Evolutionary conservation across 331 rosid species (phyloP), one percentile per base, ranked within the genome.

Genomic region (Spiraea crenata): DNA sequence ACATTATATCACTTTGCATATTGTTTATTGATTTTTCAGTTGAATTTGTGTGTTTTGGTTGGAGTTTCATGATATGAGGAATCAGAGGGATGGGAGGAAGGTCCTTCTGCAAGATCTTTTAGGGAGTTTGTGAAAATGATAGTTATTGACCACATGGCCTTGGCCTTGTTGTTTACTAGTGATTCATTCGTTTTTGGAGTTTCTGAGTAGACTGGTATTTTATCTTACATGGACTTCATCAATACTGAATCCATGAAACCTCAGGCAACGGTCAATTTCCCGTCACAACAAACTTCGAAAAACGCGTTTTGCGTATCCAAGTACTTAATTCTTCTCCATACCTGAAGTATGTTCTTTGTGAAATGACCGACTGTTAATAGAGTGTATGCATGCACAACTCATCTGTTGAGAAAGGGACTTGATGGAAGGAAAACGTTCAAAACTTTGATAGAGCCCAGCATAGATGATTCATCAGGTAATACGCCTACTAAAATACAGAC

Each of bases 201-300:
- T 16, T 52, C 9, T 19, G 40, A 68, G 25, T 19, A 14, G n/a
- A 41, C 48, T 25, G 3, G 3, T 60, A 31, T 38, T 60, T 16
- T 35, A 62, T 15, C 50, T 41, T 40, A 40, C 67, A 62, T 17
- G 2, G 48, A 60, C 11, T 14, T 7, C 19, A 25, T 25, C 31
- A 25, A n/a, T n/a, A 15, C 17, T 4, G 19, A 14, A 14, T 49
- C 57, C 57, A n/a, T 7, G 34, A n/a, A 51, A 52, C 31, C 31
- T n/a, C 57, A 52, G 17, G 10, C 57, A 52, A 9, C 4, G 19
- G 34, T 52, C 13, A 3, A n/a, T n/a, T n/a, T n/a, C n/a, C n/a
- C n/a, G n/a, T n/a, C n/a, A n/a, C n/a, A n/a, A 35, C 35, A 49
- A 31, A 66, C 57, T 35, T 16, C 71, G 39, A 66, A 48, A 48